Percentiles rank a stretch among this genome's conserved stretches.
Evolutionary conservation across 176 grass and related monocot genomes (phyloP).

Genomic region (Lolium rigidum): DNA sequence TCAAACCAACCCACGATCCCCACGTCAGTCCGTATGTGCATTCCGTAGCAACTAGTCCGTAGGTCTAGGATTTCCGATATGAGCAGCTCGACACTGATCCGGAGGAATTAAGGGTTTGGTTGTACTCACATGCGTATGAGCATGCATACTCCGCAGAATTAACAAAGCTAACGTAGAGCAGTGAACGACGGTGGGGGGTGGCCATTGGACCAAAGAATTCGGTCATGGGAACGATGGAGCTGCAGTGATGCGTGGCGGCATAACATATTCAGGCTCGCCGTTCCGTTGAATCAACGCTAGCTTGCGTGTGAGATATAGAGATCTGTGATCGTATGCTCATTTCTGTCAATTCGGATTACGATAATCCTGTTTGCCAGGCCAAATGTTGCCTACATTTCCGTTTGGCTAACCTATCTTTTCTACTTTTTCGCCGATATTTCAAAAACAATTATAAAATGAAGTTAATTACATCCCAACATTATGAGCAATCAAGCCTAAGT

Average conservation of each 20-base stretch:
- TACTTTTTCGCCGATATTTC: too few relatives aligned
- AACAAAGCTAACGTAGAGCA: slow-evolving; percentile 4
- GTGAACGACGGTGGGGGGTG: not conserved
- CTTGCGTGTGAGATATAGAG: slow-evolving; percentile 16
- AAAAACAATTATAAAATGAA: too few relatives aligned
- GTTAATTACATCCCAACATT: too few relatives aligned
- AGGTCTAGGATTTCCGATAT: too few relatives aligned
- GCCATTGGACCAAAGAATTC: slow-evolving; percentile 26
- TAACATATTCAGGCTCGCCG: not conserved
- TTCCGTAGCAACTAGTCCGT: too few relatives aligned
- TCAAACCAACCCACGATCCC: too few relatives aligned
- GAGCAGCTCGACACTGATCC: slow-evolving; percentile 43
- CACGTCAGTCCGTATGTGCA: too few relatives aligned
- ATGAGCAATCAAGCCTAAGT: too few relatives aligned
- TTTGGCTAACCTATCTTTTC: too few relatives aligned
- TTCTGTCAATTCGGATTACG: not conserved
- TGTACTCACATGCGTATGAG: not conserved
- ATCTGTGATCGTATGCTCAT: slow-evolving; percentile 35
- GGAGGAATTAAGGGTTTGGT: slow-evolving; percentile 29
- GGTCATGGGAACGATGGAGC: not conserved
- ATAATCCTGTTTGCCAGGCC: too few relatives aligned
- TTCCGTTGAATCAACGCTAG: slow-evolving; percentile 44
- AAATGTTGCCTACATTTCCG: too few relatives aligned
- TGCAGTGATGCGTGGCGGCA: slow-evolving; percentile 35
- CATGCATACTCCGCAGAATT: not conserved